Evolutionary conservation across 306 rosid species (phyloP).

Genomic region (Calophaca sinica): DNA sequence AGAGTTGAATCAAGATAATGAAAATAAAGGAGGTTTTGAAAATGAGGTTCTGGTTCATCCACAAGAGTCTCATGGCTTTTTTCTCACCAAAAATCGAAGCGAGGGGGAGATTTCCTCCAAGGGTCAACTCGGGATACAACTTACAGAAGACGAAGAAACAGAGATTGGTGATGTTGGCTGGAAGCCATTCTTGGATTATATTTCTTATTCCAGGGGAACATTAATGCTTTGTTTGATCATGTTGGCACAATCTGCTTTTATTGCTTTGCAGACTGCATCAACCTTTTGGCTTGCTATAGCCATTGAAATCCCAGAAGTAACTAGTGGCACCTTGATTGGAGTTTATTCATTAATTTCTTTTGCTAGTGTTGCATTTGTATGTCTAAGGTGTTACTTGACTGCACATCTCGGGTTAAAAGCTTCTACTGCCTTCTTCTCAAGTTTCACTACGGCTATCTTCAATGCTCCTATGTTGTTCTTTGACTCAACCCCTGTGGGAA

Average conservation of each 20-base stretch:
- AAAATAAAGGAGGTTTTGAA: conserved; percentile 42
- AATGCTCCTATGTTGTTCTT: conserved; percentile 91
- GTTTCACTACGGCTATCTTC: conserved; percentile 69
- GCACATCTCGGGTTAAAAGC: conserved; percentile 77
- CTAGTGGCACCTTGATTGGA: conserved; percentile 54
- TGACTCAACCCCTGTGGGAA: conserved; percentile 81
- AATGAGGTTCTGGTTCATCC: conserved; percentile 24
- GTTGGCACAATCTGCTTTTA: conserved; percentile 50
- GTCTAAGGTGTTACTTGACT: conserved; percentile 47
- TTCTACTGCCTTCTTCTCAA: conserved; percentile 67
- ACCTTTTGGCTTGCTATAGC: conserved; percentile 80
- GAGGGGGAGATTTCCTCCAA: conserved; percentile 50
- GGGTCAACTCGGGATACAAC: conserved; percentile 53
- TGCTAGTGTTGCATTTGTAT: conserved; percentile 54
- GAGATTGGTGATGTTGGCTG: conserved; percentile 75
- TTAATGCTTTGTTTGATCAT: conserved; percentile 44
- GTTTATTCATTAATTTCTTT: conserved; percentile 67
- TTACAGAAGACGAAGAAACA: conserved; percentile 80
- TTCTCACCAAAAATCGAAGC: conserved; percentile 40
- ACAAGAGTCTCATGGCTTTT: conserved; percentile 41
- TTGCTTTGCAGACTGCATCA: conserved; percentile 59
- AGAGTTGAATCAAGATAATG: conserved; percentile 44
- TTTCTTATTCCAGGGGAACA: conserved; percentile 53
- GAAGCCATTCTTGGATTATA: conserved; percentile 73
- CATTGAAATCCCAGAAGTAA: conserved; percentile 59